Evolutionary conservation across 495 filamentous ascomycete genomes (phyloP), one percentile per base, ranked within the genome.

Genomic region (Annulohypoxylon bovei): DNA sequence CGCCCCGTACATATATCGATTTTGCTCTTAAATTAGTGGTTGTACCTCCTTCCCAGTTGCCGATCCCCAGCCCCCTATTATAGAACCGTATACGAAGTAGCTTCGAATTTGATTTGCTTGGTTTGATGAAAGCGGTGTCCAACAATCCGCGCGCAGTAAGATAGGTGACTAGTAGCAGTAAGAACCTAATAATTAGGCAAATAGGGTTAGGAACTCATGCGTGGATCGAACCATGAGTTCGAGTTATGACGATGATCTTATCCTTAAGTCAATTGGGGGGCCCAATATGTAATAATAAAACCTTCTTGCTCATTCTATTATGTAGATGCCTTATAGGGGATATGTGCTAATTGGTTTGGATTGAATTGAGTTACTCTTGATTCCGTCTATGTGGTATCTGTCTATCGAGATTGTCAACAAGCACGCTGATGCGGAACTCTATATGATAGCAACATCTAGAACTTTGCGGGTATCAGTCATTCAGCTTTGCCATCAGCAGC

Each of bases 401-500:
- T 68, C 57, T 71, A 68, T 67, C 12, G 23, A 37, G 22, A 44
- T 23, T 27, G 63, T 25, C 33, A 60, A 72, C 47, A 27, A 20
- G 28, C 46, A 53, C 53, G 50, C 63, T 61, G 46, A 49, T 32
- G 16, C 18, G 49, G 20, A 60, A 55, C 22, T 67, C 63, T 67
- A 64, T 60, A 32, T 32, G 23, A 50, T 18, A 20, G 18, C 30
- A 55, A 44, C 35, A 33, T 42, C 23, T 44, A 69, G 46, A 59
- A 53, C 22, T 57, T 68, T 4, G 64, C 70, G 47, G 55, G 23
- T 65, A 68, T 61, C 32, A 72, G 65, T 65, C 55, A 68, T 54
- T 67, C 54, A 3, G 64, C 9, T 47, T 79, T 81, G 57, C 79
- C 79, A 46, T 76, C 42, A 50, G 70, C 72, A 5, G 73, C 70